Evolutionary conservation across 1,139 yeast species (phyloP), one percentile per base, ranked within the genome.

Genomic region (Suhomyces taliae): DNA sequence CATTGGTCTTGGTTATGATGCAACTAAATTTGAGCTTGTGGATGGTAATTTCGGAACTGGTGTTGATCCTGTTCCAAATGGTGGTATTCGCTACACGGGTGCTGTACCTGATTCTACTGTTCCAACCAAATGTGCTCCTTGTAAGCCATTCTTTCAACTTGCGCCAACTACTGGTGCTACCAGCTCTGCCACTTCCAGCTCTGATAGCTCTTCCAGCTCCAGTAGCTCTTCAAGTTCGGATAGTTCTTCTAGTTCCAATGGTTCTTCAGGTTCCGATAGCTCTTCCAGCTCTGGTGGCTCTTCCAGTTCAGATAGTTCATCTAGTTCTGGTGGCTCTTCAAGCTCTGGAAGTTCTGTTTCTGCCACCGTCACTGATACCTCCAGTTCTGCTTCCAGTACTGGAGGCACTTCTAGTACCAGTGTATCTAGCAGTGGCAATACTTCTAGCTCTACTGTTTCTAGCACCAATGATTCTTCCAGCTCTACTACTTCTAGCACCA

Each of bases 1-100:
- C n/a, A 67, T 67, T 44, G 71, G 71, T 48, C 24, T 34, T 7
- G 62, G 62, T 7, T 58, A 58, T 47, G 27, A 41, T 33, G 34
- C 49, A 6, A 6, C 15, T 10, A 12, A 19, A 33, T 54, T 57
- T 32, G 9, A 11, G 14, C 47, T 43, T 4, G 46, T 44, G 11
- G 48, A 52, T 29, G 64, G 63, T 10, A 57, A 58, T 44, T 53
- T 44, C 37, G 49, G 50, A 14, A 39, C 46, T 11, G 35, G 40
- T 11, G 53, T 63, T 35, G 29, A 40, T 9, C 45, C 51, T 12
- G 56, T 55, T 7, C 43, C 55, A 7, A 54, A 53, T 43, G 57
- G 61, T 34, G 61, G 55, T 31, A 50, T 62, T 14, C 34, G 10
- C n/a, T 63, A 63, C 47, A 47, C 39, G 36, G 62, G 60, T n/a